These are phyloP conservation scores for Volutella citrinella DNA, from an alignment of 2,329 filamentous ascomycete genomes.

Conservation along the genomic window DNA sequence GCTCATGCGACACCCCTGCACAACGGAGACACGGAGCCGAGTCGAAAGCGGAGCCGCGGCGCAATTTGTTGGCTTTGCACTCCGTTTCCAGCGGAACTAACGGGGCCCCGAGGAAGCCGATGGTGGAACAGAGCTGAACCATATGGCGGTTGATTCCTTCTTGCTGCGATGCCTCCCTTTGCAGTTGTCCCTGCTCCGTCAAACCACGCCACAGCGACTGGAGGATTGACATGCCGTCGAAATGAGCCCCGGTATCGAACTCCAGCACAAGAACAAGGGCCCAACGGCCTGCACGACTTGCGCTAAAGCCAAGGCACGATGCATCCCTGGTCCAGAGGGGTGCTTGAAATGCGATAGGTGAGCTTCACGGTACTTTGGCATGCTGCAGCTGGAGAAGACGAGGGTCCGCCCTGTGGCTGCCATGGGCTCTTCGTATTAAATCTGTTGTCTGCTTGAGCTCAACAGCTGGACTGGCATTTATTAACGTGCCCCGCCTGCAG, in stretches of 20 bases:
- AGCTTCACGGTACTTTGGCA: too few relatives aligned
- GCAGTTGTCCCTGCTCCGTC: too few relatives aligned
- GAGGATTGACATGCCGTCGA: constrained; percentile 16
- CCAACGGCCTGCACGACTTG: constrained; percentile 50
- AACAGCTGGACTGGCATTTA: too few relatives aligned
- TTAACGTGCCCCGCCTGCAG: constrained; percentile 26
- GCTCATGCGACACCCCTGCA: too few relatives aligned
- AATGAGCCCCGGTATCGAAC: constrained; percentile 17
- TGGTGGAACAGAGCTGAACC: constrained; percentile 5
- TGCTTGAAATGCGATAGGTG: constrained; percentile 47
- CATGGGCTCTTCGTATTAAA: constrained; percentile 1
- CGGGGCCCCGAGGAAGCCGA: constrained; percentile 13
- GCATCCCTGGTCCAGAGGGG: constrained; percentile 39
- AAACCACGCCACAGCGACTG: constrained; percentile 13
- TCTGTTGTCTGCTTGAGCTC: too few relatives aligned
- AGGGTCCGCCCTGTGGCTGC: too few relatives aligned
- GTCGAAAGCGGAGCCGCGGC: constrained; percentile 26
- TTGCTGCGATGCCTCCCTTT: too few relatives aligned
- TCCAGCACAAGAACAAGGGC: constrained; percentile 35
- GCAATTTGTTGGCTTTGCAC: constrained; percentile 24
- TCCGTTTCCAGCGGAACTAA: constrained; percentile 19
- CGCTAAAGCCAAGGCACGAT: constrained; percentile 51
- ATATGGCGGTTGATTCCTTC: too few relatives aligned
- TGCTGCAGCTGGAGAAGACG: too few relatives aligned
- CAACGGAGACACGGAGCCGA: constrained; percentile 1